Evolutionary conservation across 2,329 filamentous ascomycete species (phyloP).

Genomic region (Alternaria gansuensis): DNA sequence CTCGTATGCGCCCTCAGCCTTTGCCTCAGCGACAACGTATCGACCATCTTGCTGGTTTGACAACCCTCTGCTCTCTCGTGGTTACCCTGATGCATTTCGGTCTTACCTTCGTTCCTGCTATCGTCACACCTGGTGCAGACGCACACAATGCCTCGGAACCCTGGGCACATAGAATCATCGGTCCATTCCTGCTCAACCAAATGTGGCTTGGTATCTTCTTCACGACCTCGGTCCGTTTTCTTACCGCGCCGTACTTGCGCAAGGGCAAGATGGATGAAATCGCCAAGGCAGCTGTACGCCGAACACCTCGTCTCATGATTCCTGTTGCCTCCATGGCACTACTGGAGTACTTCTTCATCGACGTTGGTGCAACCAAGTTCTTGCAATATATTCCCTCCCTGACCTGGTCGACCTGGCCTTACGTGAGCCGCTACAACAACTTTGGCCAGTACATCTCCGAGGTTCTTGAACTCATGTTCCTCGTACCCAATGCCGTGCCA

Average conservation of each 20-base stretch:
- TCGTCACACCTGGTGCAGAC: slow-evolving; percentile 48
- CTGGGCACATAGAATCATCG: slow-evolving; percentile 55
- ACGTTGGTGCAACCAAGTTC: slow-evolving; percentile 55
- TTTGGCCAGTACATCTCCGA: slow-evolving; percentile 57
- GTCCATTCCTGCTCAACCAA: slow-evolving; percentile 57
- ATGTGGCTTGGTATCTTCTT: slow-evolving; percentile 62
- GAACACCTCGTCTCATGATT: slow-evolving; percentile 59
- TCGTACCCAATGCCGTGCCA: slow-evolving; percentile 60
- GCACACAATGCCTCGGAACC: slow-evolving; percentile 54
- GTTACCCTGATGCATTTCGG: slow-evolving; percentile 59
- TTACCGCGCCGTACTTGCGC: slow-evolving; percentile 55
- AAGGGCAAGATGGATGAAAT: slow-evolving; percentile 56
- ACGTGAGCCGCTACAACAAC: slow-evolving; percentile 53
- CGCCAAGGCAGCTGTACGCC: slow-evolving; percentile 56
- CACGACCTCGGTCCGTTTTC: slow-evolving; percentile 59
- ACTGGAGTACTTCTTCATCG: slow-evolving; percentile 59
- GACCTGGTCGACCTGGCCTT: slow-evolving; percentile 61
- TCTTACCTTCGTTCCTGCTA: slow-evolving; percentile 54
- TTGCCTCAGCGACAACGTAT: slow-evolving; percentile 47
- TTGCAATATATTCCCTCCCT: slow-evolving; percentile 58
- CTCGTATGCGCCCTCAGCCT: slow-evolving; percentile 42
- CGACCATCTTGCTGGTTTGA: slow-evolving; percentile 59
- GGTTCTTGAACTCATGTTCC: slow-evolving; percentile 56
- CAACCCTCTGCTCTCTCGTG: slow-evolving; percentile 56
- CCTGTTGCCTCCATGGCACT: slow-evolving; percentile 56